phyloP scores from a whole-genome alignment of 2,329 filamentous ascomycete species.

The Penicillium aurantiogriseum region DNA sequence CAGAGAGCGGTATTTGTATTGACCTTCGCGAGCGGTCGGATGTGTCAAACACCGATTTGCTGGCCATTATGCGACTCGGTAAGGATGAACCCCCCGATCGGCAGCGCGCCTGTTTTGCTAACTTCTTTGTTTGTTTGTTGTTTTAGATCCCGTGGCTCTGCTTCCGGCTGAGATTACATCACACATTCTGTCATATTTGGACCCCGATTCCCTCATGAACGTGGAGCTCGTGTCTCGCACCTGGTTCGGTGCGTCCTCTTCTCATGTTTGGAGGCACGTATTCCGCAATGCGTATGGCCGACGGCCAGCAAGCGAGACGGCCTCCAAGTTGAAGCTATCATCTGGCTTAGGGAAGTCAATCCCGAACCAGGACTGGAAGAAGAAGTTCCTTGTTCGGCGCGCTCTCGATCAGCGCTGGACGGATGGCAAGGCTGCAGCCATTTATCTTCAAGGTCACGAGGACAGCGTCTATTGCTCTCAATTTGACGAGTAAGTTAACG shows the following conservation, averaged over 20 bases:
- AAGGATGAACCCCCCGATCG: constrained; percentile 6
- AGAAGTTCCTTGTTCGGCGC: constrained; percentile 74
- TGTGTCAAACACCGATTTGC: constrained; percentile 32
- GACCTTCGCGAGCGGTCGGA: constrained; percentile 42
- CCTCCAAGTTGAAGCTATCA: constrained; percentile 50
- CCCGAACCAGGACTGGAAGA: constrained; percentile 76
- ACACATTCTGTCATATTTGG: constrained; percentile 59
- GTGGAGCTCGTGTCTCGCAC: constrained; percentile 56
- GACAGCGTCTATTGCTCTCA: constrained; percentile 98
- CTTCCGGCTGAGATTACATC: constrained; percentile 61
- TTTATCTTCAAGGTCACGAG: constrained; percentile 88
- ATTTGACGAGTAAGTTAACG: constrained; percentile 77
- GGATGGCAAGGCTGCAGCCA: constrained; percentile 70
- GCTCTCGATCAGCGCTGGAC: constrained; percentile 79
- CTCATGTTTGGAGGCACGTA: constrained; percentile 62
- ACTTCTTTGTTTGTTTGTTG: constrained; percentile 1
- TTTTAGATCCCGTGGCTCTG: constrained; percentile 52
- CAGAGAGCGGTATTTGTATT: constrained; percentile 52
- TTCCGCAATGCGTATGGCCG: constrained; percentile 57
- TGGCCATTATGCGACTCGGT: constrained; percentile 40
- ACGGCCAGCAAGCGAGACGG: constrained; percentile 36
- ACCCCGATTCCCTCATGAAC: constrained; percentile 55
- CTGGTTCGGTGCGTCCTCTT: constrained; percentile 58
- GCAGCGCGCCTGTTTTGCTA: background rate
- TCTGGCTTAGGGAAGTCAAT: constrained; percentile 53